Evolutionary conservation across 768 basidiomycete genomes (phyloP).

Genomic region (Myochromella boudieri): DNA sequence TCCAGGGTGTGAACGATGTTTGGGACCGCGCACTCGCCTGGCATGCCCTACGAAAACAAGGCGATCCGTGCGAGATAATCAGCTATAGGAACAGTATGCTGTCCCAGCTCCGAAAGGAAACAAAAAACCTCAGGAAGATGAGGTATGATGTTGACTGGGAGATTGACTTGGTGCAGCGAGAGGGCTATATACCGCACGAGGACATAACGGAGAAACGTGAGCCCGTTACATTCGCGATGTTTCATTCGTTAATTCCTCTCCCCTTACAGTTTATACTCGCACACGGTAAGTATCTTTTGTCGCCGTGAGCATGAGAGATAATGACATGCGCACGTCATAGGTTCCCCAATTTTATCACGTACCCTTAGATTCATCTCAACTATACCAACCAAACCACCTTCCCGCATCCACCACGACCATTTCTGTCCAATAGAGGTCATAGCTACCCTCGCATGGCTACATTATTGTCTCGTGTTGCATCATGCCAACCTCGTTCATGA

Average conservation of each 20-base stretch:
- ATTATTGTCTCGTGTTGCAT: too few species aligned
- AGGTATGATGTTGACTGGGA: conserved; percentile 21
- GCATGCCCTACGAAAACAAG: conserved; percentile 4
- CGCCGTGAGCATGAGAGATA: background rate
- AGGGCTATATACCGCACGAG: conserved; percentile 17
- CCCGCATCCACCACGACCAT: too few species aligned
- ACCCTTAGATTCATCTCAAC: too few species aligned
- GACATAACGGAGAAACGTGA: conserved; percentile 17
- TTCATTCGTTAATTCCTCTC: background rate
- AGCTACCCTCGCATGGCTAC: too few species aligned
- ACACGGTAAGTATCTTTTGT: conserved; percentile 9
- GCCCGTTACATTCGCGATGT: background rate
- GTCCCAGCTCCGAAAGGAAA: conserved; percentile 1
- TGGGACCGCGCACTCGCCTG: conserved; percentile 18
- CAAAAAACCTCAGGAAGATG: background rate
- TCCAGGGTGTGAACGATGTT: conserved; percentile 1
- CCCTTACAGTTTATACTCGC: conserved; percentile 1
- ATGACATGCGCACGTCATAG: too few species aligned
- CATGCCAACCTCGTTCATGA: too few species aligned
- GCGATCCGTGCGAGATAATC: background rate
- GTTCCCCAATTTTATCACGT: too few species aligned
- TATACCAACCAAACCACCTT: too few species aligned
- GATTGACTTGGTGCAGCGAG: conserved; percentile 25
- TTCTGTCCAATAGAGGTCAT: too few species aligned
- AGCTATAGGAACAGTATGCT: background rate